A percentile compares a stretch with the other conserved stretches of the same genome.
Conservation (phyloP, 2,329 filamentous ascomycete species). For the Fonsecaea erecta region DNA sequence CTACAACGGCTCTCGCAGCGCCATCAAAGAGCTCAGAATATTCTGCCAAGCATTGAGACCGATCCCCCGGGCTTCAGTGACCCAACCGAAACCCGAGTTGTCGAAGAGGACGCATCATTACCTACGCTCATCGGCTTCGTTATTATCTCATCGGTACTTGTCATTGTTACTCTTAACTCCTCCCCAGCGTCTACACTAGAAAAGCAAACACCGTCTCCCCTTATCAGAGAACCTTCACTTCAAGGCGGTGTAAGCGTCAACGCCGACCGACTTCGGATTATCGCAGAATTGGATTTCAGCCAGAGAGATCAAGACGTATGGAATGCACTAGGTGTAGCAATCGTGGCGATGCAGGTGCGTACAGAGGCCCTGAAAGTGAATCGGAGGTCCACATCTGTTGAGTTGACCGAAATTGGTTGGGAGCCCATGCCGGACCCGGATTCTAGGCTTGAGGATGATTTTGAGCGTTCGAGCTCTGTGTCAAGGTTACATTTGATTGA, state of each 20-base stretch:
- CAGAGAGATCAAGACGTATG: conserved; percentile 62
- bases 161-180: conserved; percentile 54
- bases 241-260: conserved; percentile 6
- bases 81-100: conserved; percentile 21
- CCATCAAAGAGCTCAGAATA: conserved; percentile 46
- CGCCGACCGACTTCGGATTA: conserved; percentile 43
- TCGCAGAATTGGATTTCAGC: conserved; percentile 60
- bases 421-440: conserved; percentile 18
- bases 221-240: conserved; percentile 1
- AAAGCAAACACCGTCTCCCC: conserved; percentile 19
- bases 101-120: conserved; percentile 37
- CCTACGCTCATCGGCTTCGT: conserved; percentile 62
- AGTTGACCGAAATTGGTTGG: conserved; percentile 15
- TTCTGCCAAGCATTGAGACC: conserved; percentile 31
- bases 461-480: conserved; percentile 13
- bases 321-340: conserved; percentile 63
- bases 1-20: conserved; percentile 50
- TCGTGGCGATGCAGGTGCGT: conserved; percentile 59
- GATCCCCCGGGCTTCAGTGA: background rate
- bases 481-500: conserved; percentile 20
- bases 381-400: conserved; percentile 9
- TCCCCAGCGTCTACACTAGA: background rate
- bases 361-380: conserved; percentile 41
- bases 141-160: conserved; percentile 58
- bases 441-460: conserved; percentile 20